Evolutionary conservation across 495 filamentous ascomycete genomes (phyloP), one percentile per base, ranked within the genome.

Genomic region (Cryomyces minteri): DNA sequence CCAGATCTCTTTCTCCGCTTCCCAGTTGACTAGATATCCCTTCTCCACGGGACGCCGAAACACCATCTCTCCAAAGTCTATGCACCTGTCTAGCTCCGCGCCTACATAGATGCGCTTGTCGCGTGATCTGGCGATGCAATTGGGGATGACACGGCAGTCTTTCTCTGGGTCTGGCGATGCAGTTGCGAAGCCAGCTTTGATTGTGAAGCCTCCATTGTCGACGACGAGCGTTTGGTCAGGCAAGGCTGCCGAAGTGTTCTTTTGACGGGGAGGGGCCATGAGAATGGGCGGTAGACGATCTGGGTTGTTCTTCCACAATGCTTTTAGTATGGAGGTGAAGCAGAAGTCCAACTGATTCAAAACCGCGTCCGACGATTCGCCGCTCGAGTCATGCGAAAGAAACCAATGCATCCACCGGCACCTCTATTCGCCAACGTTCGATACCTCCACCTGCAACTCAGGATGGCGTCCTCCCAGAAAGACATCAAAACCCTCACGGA

Each of bases 11-110:
- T 82, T 87, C 67, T 99, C 77, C 0, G 79, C 81, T 58, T 96
- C 92, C 90, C 90, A 99, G 55, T 93, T 96, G 41, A 94, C 85
- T 34, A 94, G 68, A 58, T 82, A 95, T 31, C 90, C 90, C 62
- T 90, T 94, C 65, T 99, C 90, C 18, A 96, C 82, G 0, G 90
- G 90, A 9, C 90, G 74, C 33, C 87, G 75, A 54, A 94, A 94
- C 10, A 70, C 69, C 48, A 90, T 77, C 56, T 94, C 88, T 47
- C 86, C 87, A 67, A 87, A 94, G 58, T 96, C 88, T 41, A 67
- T 77, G 56, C 87, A 87, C 50, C 75, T 73, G 7, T 76, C 73
- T n/a, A 94, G 62, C 48, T 94, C 80, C 2, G 84, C 74, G 30
- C 77, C 88, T 50, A 94, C 72, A 50, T 84, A 87, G 8, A 76